Evolutionary conservation across 306 rosid genomes (phyloP), one percentile per base, ranked within the genome.

Genomic region (Ammopiptanthus mongolicus): DNA sequence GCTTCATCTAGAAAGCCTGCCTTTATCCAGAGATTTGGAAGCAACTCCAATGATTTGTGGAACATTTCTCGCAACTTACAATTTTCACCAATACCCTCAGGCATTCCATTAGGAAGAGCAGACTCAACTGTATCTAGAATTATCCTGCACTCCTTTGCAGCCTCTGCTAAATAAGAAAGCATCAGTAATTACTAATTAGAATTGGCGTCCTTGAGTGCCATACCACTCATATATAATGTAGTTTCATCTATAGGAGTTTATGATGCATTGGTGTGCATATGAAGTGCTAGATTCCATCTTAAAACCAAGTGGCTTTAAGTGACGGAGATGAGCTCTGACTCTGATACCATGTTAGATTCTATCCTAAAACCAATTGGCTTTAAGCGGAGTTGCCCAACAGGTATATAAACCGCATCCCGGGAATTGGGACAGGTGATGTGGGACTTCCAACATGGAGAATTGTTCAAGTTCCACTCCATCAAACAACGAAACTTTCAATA

Each of bases 11-110:
- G 88, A 81, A 62, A 81, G 3, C 96, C 92, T 18, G 92, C 97
- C 57, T 80, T 82, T 57, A 78, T 87, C 97, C 97, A 95, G 60
- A 92, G 68, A 31, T 67, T 31, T 18, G 97, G 99, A 21, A 90
- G 97, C 85, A 95, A 78, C 81, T 92, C 97, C 78, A 90, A 78
- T 73, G 97, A 92, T 83, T 46, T 84, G 81, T 87, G 97, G 81
- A 92, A 78, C 88, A 90, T 89, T 68, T 92, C 99, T 73, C 84
- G 91, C 87, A 95, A 86, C 84, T 95, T 95, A 83, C 96, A 90
- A 75, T 88, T 93, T 71, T 87, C 91, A 13, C 89, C 88, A 48
- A 85, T 74, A 59, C 82, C 83, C 63, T 78, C 92, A 0, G 88
- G 82, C 88, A 90, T 86, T 85, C 99, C 99, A 61, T 82, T 69